These are phyloP conservation scores for Zanthoxylum bungeanum DNA, from an alignment of 345 rosid genomes.

Conservation along the genomic window DNA sequence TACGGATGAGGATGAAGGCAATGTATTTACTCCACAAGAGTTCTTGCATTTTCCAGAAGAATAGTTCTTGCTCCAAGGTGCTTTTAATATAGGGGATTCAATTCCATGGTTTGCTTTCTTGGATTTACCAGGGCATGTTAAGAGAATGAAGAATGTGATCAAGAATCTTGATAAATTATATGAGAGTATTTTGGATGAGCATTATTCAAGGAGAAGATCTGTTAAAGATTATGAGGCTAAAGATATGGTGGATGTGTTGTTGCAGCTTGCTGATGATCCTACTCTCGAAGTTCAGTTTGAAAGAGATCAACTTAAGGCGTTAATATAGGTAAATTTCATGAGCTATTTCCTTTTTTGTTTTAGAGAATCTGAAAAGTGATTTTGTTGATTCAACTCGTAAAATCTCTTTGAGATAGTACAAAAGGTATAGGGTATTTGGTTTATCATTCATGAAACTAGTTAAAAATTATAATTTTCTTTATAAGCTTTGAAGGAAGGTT, in stretches of 20 bases:
- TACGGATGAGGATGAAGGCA: constrained; percentile 18
- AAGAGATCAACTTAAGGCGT: constrained; percentile 17
- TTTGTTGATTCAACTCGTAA: too few species aligned
- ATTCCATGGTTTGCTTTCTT: constrained; percentile 14
- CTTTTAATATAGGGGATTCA: too few species aligned
- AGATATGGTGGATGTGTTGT: constrained; percentile 22
- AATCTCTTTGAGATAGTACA: too few species aligned
- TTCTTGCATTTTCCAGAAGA: constrained; percentile 61
- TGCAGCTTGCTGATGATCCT: constrained; percentile 18
- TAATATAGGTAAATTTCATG: background rate
- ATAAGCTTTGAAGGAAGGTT: too few species aligned
- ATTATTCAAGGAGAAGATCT: constrained; percentile 10
- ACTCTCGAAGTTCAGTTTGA: constrained; percentile 18
- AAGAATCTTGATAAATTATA: constrained; percentile 14
- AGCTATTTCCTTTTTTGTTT: too few species aligned
- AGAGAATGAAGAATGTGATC: constrained; percentile 25
- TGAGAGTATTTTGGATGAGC: constrained; percentile 28
- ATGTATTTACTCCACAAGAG: constrained; percentile 43
- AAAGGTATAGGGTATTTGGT: too few species aligned
- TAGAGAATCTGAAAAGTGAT: too few species aligned
- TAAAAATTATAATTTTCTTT: too few species aligned
- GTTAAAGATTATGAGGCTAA: constrained; percentile 12
- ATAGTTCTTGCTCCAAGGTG: constrained; percentile 42
- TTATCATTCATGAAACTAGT: too few species aligned
- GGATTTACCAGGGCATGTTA: constrained; percentile 20